Conservation (phyloP, 176 grass and related monocot genomes). For the Carex littledalei region DNA sequence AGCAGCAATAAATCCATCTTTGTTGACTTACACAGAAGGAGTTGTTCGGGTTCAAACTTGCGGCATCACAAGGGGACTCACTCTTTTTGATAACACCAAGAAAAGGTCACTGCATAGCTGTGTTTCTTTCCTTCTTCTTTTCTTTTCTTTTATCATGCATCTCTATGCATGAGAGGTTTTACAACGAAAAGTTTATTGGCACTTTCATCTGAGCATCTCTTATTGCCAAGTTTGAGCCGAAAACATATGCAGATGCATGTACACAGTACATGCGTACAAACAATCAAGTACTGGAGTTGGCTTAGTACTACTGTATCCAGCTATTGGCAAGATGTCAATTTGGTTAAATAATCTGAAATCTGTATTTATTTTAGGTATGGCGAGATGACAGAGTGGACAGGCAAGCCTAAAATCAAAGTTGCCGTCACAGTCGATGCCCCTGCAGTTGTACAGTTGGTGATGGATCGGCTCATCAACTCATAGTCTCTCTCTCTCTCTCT, state of each 20-base stretch:
- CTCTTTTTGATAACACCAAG: constrained; percentile 80
- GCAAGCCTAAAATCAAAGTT: constrained; percentile 68
- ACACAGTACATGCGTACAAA: background rate
- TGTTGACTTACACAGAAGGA: constrained; percentile 89
- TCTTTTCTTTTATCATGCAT: background rate
- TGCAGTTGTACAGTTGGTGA: constrained; percentile 44
- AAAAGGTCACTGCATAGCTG: constrained; percentile 39
- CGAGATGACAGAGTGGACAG: constrained; percentile 62
- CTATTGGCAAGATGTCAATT: background rate
- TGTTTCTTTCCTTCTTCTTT: background rate
- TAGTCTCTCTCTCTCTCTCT: background rate
- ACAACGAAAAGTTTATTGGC: background rate
- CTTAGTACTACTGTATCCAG: background rate
- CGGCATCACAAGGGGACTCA: constrained; percentile 75
- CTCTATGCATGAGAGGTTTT: background rate
- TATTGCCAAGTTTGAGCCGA: background rate
- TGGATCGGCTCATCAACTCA: constrained; percentile 53
- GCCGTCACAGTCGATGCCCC: constrained; percentile 83
- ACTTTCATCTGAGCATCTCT: background rate
- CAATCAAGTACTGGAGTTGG: background rate
- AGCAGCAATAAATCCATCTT: constrained; percentile 70
- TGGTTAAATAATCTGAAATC: background rate
- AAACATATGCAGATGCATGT: background rate
- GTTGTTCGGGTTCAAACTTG: constrained; percentile 71
- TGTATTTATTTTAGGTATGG: constrained; percentile 44